Percentiles rank a stretch among this genome's conserved stretches.
Conservation (phyloP, 148 eudicot species). For the Tetragonia tetragonoides region DNA sequence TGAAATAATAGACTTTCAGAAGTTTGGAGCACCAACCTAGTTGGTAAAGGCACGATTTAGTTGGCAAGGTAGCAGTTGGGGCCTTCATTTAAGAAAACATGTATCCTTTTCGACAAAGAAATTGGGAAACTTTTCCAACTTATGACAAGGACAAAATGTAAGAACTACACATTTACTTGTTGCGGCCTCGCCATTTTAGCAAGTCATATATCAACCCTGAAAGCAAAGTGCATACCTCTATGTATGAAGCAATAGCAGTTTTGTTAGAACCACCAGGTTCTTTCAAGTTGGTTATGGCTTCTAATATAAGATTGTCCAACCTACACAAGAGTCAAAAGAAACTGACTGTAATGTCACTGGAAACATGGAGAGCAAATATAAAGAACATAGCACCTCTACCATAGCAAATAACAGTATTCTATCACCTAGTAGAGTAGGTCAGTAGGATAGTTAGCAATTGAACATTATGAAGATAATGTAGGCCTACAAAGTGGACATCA, state of each 20-base stretch:
- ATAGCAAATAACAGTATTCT: neutral
- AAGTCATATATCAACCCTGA: constrained; percentile 4
- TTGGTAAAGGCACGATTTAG: neutral
- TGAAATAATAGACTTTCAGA: too few relatives aligned
- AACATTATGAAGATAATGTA: neutral
- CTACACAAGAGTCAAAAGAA: constrained; percentile 38
- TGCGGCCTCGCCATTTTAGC: neutral
- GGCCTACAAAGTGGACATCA: constrained; percentile 15
- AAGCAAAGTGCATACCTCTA: constrained; percentile 59
- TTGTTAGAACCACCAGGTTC: constrained; percentile 92
- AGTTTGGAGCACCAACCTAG: neutral
- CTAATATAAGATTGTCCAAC: constrained; percentile 92
- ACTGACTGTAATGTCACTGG: neutral
- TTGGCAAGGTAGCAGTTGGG: too few relatives aligned
- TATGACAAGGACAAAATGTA: neutral
- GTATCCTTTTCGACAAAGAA: too few relatives aligned
- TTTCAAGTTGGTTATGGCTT: constrained; percentile 86
- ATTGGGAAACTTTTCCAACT: neutral
- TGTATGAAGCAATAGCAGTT: constrained; percentile 82
- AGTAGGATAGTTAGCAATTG: neutral
- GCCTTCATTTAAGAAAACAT: too few relatives aligned
- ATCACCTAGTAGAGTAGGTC: neutral
- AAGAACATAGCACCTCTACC: neutral
- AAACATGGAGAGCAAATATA: neutral
- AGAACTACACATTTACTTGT: neutral